Evolutionary conservation across 108 stramenopile species (phyloP), one percentile per base, ranked within the genome.

Genomic region (Cyclotella cryptica): DNA sequence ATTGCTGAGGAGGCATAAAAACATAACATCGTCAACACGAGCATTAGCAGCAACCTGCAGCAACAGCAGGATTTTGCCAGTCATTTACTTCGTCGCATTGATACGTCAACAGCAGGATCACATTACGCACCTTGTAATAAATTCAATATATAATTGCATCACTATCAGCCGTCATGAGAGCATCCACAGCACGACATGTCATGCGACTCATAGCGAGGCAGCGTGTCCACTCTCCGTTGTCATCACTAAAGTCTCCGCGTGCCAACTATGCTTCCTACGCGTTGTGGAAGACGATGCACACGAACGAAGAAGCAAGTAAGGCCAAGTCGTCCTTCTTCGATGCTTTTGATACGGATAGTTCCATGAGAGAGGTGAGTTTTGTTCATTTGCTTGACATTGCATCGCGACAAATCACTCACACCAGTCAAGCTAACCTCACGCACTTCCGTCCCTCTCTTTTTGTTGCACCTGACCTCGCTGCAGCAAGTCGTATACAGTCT

Each of bases 401-500:
- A 17, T n/a, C 47, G 2, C 4, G 35, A 35, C 35, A 35, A 35
- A 49, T 9, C 9, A 49, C 3, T n/a, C 9, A 3, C 3, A 49
- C 9, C 18, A 45, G 44, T 13, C 9, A 12, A 45, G 13, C 44
- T 12, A 45, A 45, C 9, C 44, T 45, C 9, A 45, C 44, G 44
- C 44, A 12, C 44, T 45, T n/a, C 6, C 35, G 35, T 35, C 2
- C 35, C 35, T 6, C 4, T 6, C 35, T 49, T n/a, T 17, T 49
- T 9, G 3, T 49, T 3, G 3, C 9, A 9, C 47, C 9, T n/a
- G 15, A 7, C 47, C 9, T 3, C 15, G n/a, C 47, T 39, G 15
- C 60, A 61, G 60, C 64, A 66, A 64, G 63, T 66, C 30, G 77
- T 58, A 39, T 71, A 71, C 70, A 51, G 59, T 17, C 52, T 71